A percentile compares a stretch with the other conserved stretches of the same genome.
phyloP scores from a whole-genome alignment of 1,139 yeast species.

The Suhomyces chickasaworum region DNA sequence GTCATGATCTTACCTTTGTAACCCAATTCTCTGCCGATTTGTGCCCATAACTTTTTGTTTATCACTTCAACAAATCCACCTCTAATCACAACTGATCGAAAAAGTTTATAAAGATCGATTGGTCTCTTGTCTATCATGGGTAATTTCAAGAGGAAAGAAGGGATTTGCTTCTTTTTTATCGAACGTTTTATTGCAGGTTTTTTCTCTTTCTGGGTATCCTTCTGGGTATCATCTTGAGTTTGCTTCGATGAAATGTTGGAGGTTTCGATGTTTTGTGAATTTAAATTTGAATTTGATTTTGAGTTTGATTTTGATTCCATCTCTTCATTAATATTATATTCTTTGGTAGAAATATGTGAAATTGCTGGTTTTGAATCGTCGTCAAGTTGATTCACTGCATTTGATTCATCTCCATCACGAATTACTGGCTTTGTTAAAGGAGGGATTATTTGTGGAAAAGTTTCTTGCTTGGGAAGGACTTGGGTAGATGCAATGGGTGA shows the following conservation, averaged over 20 bases:
- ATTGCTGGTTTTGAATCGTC: background rate
- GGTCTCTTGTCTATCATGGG: slow-evolving; percentile 62
- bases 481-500: slow-evolving; percentile 6
- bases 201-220: background rate
- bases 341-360: background rate
- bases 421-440: background rate
- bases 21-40: slow-evolving; percentile 74
- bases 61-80: slow-evolving; percentile 64
- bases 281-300: too few species aligned
- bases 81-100: slow-evolving; percentile 51
- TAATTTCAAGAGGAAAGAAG: slow-evolving; percentile 24
- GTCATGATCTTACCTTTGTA: slow-evolving; percentile 71
- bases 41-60: slow-evolving; percentile 60
- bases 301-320: too few species aligned
- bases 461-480: background rate
- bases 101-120: slow-evolving; percentile 55
- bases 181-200: background rate
- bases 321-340: background rate
- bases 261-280: background rate
- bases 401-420: too few species aligned
- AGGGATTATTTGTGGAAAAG: background rate
- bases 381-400: background rate
- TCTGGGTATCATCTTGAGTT: background rate
- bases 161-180: slow-evolving; percentile 10
- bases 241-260: background rate